A percentile compares a stretch with the other conserved stretches of the same genome.
These are phyloP conservation scores for Halophytophthora batemanensis DNA, from an alignment of 352 stramenopile species.

Conservation along the genomic window DNA sequence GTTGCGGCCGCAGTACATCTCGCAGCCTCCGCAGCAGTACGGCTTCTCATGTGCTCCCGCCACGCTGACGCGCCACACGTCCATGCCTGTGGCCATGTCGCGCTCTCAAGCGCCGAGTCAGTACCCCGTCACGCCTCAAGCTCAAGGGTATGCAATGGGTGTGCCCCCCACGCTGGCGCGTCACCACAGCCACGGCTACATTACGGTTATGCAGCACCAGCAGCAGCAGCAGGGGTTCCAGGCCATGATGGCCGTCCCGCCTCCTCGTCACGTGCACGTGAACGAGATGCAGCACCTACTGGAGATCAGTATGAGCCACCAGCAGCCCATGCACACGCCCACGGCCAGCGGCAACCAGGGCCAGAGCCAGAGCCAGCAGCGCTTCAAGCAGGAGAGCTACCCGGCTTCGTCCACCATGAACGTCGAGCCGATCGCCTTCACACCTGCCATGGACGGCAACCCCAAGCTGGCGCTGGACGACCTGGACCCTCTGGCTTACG, in stretches of 20 bases:
- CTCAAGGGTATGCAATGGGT: conserved; percentile 27
- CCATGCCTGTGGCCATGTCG: conserved; percentile 55
- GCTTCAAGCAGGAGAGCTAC: conserved; percentile 25
- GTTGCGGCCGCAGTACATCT: conserved; percentile 31
- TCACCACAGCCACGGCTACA: conserved; percentile 67
- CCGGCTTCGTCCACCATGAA: conserved; percentile 29
- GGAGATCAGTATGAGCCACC: conserved; percentile 59
- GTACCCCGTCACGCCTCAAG: conserved; percentile 25
- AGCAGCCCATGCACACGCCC: conserved; percentile 35
- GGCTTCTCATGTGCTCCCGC: conserved; percentile 43
- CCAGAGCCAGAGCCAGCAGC: conserved; percentile 11
- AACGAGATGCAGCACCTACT: conserved; percentile 54
- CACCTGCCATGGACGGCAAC: conserved; percentile 11
- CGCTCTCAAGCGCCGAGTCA: conserved; percentile 25
- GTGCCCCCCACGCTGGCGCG: conserved; percentile 44
- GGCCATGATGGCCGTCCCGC: conserved; percentile 31
- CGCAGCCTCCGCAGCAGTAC: conserved; percentile 22
- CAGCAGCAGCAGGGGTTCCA: conserved; percentile 29
- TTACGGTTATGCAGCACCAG: conserved; percentile 42
- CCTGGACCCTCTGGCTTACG: conserved; percentile 64
- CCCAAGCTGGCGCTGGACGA: conserved; percentile 47
- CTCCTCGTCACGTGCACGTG: conserved; percentile 36
- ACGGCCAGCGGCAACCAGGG: conserved; percentile 18
- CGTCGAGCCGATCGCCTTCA: conserved; percentile 72
- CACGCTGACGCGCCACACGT: conserved; percentile 66